Base-by-base conservation (phyloP, 164 flowering plant genomes). In the Sextonia rubra region DNA sequence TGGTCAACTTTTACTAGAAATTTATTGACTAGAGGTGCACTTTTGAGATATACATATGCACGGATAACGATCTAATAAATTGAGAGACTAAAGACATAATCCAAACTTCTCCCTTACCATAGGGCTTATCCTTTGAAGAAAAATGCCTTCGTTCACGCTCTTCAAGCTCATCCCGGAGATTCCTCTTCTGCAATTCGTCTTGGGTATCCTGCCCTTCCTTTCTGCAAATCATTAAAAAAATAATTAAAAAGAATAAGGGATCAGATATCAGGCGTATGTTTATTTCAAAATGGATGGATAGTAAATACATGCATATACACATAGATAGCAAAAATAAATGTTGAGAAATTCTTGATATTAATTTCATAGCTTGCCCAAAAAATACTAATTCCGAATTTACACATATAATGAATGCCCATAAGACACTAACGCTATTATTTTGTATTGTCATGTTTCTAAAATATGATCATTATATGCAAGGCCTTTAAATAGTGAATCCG, bases 141-240 rank as follows among this genome's bases (percentile, higher is more conserved):
- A 90, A 95, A 85, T 95, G 97, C 85, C 88, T 91, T 73, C 89
- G 74, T 79, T 95, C 98, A 30, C 97, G 91, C 37, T 91, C 96
- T 73, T 86, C 97, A 49, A 95, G 84, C 86, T 95, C 99, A 2
- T 89, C 90, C 8, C 92, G 82, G 48, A 95, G 94, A 75, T 91
- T 85, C 82, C 94, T 89, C 87, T 85, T 93, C 79, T 88, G 89
- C 79, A 95, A 71, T 69, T 95, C 99, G 9, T 93, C 97, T 62
- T 88, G 88, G 58, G 99, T 95, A 76, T 93, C 96, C 72, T 95
- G 99, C 47, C 99, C 99, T 25, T 95, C 99, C 81, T 77, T 91
- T 73, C 99, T 94, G 85, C 14, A 77, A 69, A 26, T 3, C 27
- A 68, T 2, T 14, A 47, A 14, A 55, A 24, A 17, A 71, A 32